These are phyloP conservation scores for Geotrichum cucujoidarum DNA, from an alignment of 1,139 yeast species.

Conservation along the genomic window DNA sequence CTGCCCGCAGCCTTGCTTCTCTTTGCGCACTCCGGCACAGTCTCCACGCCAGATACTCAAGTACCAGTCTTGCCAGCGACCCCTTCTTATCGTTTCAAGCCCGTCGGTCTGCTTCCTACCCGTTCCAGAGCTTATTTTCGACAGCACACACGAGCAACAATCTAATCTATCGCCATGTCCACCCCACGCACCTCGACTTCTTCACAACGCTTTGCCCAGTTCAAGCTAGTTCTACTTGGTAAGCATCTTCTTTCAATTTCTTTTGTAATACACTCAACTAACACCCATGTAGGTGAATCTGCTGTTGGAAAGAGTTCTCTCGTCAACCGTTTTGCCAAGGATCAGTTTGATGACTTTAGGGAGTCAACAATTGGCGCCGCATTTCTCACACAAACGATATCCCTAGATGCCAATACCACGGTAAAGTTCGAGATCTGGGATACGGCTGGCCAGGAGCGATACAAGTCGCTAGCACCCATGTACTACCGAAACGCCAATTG, in stretches of 20 bases:
- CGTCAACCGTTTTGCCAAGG: slow-evolving; percentile 85
- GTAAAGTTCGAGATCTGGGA: slow-evolving; percentile 53
- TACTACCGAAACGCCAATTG: slow-evolving; percentile 85
- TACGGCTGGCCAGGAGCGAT: slow-evolving; percentile 94
- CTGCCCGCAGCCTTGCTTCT: no score
- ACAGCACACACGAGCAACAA: no score
- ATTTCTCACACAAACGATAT: slow-evolving; percentile 87
- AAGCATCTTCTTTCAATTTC: slow-evolving; percentile 23
- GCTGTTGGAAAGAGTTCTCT: slow-evolving; percentile 92
- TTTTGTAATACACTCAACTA: not conserved
- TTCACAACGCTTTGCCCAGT: slow-evolving; percentile 50
- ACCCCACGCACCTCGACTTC: slow-evolving; percentile 38
- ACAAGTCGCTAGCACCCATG: slow-evolving; percentile 86
- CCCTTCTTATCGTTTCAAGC: no score
- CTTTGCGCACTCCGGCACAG: no score
- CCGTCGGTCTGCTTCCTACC: no score
- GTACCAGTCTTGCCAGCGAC: no score
- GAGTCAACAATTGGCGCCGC: slow-evolving; percentile 98
- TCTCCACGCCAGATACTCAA: no score
- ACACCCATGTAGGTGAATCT: slow-evolving; percentile 59
- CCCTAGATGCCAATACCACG: slow-evolving; percentile 50
- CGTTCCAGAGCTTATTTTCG: no score
- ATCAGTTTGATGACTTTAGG: slow-evolving; percentile 87
- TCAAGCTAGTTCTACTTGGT: slow-evolving; percentile 77
- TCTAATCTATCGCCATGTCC: slow-evolving; percentile 19